Evolutionary conservation across 345 rosid genomes (phyloP).

Genomic region (Melaleuca quinquenervia): DNA sequence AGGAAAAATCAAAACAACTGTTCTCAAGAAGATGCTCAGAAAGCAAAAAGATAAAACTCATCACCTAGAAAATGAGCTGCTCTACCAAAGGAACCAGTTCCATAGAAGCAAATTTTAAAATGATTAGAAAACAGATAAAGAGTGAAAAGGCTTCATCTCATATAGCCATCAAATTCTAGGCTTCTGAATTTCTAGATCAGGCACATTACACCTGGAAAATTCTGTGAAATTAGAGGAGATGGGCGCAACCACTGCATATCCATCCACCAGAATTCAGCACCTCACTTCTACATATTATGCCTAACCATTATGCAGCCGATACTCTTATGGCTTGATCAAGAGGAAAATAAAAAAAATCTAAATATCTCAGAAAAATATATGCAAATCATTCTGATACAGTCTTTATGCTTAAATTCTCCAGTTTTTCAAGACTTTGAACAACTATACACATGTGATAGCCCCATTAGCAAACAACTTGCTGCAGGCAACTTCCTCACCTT

Average conservation of each 20-base stretch:
- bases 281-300: not conserved
- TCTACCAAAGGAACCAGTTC: not conserved
- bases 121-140: not conserved
- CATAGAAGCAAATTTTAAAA: not conserved
- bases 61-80: not conserved
- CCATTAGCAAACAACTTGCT: not conserved
- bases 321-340: not conserved
- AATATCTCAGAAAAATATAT: not conserved
- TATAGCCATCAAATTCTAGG: not conserved
- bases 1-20: not conserved
- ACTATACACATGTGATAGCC: not conserved
- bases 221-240: not conserved
- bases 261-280: not conserved
- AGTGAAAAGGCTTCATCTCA: not conserved
- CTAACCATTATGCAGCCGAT: not conserved
- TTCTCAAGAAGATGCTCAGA: not conserved
- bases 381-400: not conserved
- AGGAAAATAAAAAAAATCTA: not conserved
- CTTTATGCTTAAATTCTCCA: not conserved
- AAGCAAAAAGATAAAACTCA: not conserved
- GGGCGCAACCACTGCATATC: not conserved
- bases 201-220: not conserved
- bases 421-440: not conserved
- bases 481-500: conserved; percentile 29
- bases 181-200: not conserved